Evolutionary conservation across 2,329 filamentous ascomycete species (phyloP), one percentile per base, ranked within the genome.

Genomic region (Rachicladosporium sp.): DNA sequence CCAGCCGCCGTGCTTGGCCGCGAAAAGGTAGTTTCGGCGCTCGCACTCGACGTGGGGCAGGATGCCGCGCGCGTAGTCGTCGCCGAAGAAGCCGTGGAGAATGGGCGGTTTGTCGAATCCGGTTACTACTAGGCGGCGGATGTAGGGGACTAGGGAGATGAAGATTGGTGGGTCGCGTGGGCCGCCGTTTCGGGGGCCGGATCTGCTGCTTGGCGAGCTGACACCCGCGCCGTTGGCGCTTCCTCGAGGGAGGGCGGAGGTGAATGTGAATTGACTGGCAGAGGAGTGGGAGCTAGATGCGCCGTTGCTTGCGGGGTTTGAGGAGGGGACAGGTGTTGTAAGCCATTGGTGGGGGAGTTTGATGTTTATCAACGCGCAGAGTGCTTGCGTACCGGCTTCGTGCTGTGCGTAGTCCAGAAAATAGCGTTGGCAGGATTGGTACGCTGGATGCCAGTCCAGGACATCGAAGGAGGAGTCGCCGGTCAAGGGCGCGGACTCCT

Each of bases 81-180:
- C 84, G n/a, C 91, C 91, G 52, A 96, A 98, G 66, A 95, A 94
- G 8, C 87, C 87, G 56, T 94, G 85, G 44, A 98, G 67, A n/a
- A 96, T 80, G 0, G 78, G 78, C 0, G 82, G 78, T 31, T 78
- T 79, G 59, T 96, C 91, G 66, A 93, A 91, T 2, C 88, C 89
- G 0, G 89, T 96, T 10, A 85, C 85, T 35, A 96, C 78, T 2
- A 96, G 73, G 10, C 91, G 83, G 29, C 89, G 80, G 46, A 96
- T 80, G 59, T 93, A 98, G 0, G 91, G 89, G 3, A 91, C 74
- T 8, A 95, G 69, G 1, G 83, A 86, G 34, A 88, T 70, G 48
- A 64, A 69, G 43, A 42, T 43, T 19, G 48, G 30, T 8, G 38
- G 23, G 33, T 38, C 15, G 27, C 40, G 31, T 36, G 36, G 33